Evolutionary conservation across 2,329 filamentous ascomycete species (phyloP), one percentile per base, ranked within the genome.

Genomic region (Lecanicillium sp.): DNA sequence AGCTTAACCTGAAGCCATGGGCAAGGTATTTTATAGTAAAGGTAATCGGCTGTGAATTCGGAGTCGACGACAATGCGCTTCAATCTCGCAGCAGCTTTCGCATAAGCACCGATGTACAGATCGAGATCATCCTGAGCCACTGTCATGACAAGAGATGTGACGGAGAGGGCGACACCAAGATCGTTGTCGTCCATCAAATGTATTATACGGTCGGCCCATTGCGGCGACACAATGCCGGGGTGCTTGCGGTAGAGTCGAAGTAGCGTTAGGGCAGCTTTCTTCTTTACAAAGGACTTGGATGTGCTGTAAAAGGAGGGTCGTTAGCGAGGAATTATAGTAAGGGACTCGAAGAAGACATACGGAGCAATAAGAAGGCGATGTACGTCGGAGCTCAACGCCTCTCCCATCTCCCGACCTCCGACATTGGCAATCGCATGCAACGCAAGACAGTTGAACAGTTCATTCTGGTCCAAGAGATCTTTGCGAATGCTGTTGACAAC

Each of bases 21-120:
- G 56, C 92, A 98, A 1, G 92, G 92, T n/a, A 98, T 92, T 55
- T 95, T 95, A 71, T 98, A 98, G 67, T 98, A 98, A 18, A 95
- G 76, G 57, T 98, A 98, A 57, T 96, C 92, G 40, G 79, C 75
- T 1, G 86, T 78, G 53, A 86, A 92, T 51, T 98, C 90, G 46
- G 83, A 83, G 50, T 96, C 90, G 18, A 96, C 80, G 13, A 95
- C 73, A 48, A 96, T 85, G 48, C 85, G 82, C 67, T 95, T 95
- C 51, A 98, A 62, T 41, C 88, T 74, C 45, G 86, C 84, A 1
- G 90, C 90, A 22, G 90, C 90, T 64, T 96, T 98, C 46, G 88
- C 81, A 57, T 95, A 96, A 52, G 86, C 86, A 30, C 88, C 89
- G 60, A 84, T 90, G 70, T 95, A 98, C 54, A 88, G 83, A 2